A percentile compares a stretch with the other conserved stretches of the same genome.
phyloP scores from a whole-genome alignment of 2,329 filamentous ascomycete species.

The Thielaviopsis ethacetica region DNA sequence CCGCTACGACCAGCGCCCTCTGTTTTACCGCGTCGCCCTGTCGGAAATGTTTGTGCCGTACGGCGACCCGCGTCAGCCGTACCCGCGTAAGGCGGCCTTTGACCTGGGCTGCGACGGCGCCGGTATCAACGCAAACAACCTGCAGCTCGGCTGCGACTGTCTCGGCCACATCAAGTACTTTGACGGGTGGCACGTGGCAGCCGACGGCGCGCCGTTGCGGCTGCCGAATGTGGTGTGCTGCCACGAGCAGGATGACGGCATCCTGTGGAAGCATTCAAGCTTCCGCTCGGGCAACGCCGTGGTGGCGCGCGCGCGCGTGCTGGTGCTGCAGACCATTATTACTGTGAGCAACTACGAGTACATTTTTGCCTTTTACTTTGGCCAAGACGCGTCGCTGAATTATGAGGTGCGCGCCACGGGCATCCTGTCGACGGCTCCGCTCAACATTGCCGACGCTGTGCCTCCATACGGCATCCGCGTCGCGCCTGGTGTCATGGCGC shows the following conservation, averaged over 20 bases:
- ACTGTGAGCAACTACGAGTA: slow-evolving; percentile 53
- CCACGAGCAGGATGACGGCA: slow-evolving; percentile 31
- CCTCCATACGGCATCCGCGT: slow-evolving; percentile 45
- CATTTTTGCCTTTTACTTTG: slow-evolving; percentile 28
- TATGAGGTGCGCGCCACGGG: slow-evolving; percentile 25
- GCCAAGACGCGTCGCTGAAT: slow-evolving; percentile 31
- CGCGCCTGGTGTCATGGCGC: slow-evolving; percentile 42
- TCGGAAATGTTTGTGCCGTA: slow-evolving; percentile 59
- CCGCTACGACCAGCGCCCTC: slow-evolving; percentile 44
- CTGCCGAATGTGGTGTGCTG: slow-evolving; percentile 22
- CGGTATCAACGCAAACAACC: slow-evolving; percentile 48
- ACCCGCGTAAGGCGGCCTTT: slow-evolving; percentile 52
- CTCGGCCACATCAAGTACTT: slow-evolving; percentile 42
- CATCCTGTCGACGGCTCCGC: slow-evolving; percentile 28
- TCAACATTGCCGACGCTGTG: slow-evolving; percentile 34
- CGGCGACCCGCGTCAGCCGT: slow-evolving; percentile 45
- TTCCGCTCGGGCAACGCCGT: slow-evolving; percentile 42
- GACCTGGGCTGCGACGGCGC: slow-evolving; percentile 53
- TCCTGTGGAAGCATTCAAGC: slow-evolving; percentile 49
- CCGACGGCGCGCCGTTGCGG: slow-evolving; percentile 18
- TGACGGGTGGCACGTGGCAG: slow-evolving; percentile 20
- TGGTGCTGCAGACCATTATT: slow-evolving; percentile 48
- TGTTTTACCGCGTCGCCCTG: slow-evolving; percentile 52
- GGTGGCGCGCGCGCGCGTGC: slow-evolving; percentile 38
- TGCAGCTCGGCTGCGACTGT: slow-evolving; percentile 50